Conservation (phyloP, 192 early-diverging fungal species). For the Dissophora globulifera region DNA sequence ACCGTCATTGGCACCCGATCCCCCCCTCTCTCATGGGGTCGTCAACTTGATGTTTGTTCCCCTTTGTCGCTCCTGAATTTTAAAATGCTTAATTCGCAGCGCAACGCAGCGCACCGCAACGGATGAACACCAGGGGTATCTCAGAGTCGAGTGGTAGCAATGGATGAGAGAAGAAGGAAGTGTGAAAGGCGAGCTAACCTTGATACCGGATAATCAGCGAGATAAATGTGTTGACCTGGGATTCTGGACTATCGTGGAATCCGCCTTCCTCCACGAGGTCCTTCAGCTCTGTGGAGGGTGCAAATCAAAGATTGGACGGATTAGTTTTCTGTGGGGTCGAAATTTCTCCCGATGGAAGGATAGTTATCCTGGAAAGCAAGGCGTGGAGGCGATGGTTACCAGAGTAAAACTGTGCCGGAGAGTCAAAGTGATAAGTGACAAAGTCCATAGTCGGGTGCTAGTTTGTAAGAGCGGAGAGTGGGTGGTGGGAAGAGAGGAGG, state of each 20-base stretch:
- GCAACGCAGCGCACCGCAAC: too few relatives aligned
- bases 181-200: constrained; percentile 18
- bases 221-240: constrained; percentile 44
- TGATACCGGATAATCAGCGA: constrained; percentile 39
- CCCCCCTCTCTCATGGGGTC: too few relatives aligned
- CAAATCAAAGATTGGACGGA: background rate
- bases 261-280: constrained; percentile 45
- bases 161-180: too few relatives aligned
- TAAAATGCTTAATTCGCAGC: constrained; percentile 10
- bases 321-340: too few relatives aligned
- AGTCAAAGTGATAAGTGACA: constrained; percentile 49
- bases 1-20: too few relatives aligned
- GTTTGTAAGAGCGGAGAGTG: constrained; percentile 1
- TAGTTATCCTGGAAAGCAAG: too few relatives aligned
- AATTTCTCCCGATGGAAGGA: background rate
- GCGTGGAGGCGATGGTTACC: constrained; percentile 15
- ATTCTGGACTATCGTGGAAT: constrained; percentile 47
- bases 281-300: constrained; percentile 19
- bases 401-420: constrained; percentile 35
- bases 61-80: constrained; percentile 22
- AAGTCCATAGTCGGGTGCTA: constrained; percentile 50
- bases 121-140: too few relatives aligned
- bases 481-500: background rate
- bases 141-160: too few relatives aligned
- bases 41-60: too few relatives aligned